These are phyloP conservation scores for Avena eriantha DNA, from an alignment of 176 grass and related monocot species.

Conservation along the genomic window DNA sequence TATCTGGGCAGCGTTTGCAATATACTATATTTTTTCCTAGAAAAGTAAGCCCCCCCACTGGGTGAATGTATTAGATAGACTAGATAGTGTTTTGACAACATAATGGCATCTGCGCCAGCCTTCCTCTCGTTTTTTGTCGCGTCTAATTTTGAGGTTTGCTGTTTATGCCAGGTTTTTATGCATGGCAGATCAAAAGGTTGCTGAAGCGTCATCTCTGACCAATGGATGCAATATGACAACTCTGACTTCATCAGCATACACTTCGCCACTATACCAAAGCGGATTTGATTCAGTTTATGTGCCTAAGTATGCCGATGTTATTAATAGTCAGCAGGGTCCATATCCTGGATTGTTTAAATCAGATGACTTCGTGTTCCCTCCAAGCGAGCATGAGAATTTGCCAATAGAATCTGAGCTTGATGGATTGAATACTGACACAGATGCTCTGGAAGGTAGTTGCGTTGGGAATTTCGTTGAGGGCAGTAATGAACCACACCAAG, in stretches of 20 bases:
- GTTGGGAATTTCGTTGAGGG: constrained; percentile 41
- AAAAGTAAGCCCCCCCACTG: neutral
- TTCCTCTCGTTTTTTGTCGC: neutral
- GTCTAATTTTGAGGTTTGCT: constrained; percentile 22
- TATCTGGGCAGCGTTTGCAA: neutral
- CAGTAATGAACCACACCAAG: constrained; percentile 32
- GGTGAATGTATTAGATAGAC: neutral
- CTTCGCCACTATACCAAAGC: constrained; percentile 50
- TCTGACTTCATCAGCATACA: constrained; percentile 61
- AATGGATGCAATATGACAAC: constrained; percentile 63
- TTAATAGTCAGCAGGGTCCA: constrained; percentile 31
- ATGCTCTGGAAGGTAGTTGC: constrained; percentile 37
- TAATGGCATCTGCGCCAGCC: neutral
- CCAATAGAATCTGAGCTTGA: constrained; percentile 59
- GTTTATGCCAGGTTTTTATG: constrained; percentile 44
- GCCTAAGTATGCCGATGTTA: constrained; percentile 32
- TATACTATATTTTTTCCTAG: neutral
- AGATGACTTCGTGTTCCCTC: constrained; percentile 82
- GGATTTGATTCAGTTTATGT: constrained; percentile 42
- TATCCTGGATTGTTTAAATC: constrained; percentile 57
- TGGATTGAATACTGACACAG: constrained; percentile 32
- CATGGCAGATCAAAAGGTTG: constrained; percentile 55
- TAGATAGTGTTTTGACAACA: neutral
- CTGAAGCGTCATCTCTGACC: constrained; percentile 35
- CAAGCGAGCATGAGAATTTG: constrained; percentile 83